phyloP scores from a whole-genome alignment of 306 rosid species.

The Acacia melanoxylon region DNA sequence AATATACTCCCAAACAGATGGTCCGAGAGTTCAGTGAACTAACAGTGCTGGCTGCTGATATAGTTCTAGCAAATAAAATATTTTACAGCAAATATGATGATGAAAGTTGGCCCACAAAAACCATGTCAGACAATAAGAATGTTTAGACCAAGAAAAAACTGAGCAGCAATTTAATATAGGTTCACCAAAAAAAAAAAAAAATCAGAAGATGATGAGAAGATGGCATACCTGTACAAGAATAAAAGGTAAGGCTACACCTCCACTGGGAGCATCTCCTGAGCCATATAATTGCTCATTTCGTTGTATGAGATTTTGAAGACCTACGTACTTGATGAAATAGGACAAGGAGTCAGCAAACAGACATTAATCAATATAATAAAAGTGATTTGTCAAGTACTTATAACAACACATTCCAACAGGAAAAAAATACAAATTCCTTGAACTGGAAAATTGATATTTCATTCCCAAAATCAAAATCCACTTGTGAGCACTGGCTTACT shows the following conservation, averaged over 20 bases:
- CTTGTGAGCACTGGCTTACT: conserved; percentile 45
- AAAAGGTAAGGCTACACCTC: conserved; percentile 95
- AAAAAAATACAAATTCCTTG: conserved; percentile 1
- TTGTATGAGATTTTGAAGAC: conserved; percentile 87
- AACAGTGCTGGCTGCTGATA: background rate
- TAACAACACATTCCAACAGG: conserved; percentile 22
- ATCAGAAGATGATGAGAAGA: conserved; percentile 27
- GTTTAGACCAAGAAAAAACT: conserved; percentile 11
- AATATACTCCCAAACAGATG: conserved; percentile 8
- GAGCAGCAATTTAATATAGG: conserved; percentile 18
- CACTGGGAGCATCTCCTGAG: conserved; percentile 85
- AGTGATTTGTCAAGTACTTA: background rate
- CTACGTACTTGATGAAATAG: conserved; percentile 62
- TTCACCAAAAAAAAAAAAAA: conserved; percentile 12
- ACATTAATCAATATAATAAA: conserved; percentile 15
- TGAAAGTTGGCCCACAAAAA: background rate
- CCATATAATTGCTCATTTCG: conserved; percentile 84
- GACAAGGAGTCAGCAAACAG: conserved; percentile 40
- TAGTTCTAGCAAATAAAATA: conserved; percentile 9
- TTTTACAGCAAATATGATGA: background rate
- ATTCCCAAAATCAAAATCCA: conserved; percentile 16
- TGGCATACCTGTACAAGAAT: conserved; percentile 85
- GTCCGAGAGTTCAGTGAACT: conserved; percentile 5
- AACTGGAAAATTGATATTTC: conserved; percentile 4
- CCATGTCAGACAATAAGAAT: background rate